Evolutionary conservation across 2,329 filamentous ascomycete genomes (phyloP), one percentile per base, ranked within the genome.

Genomic region (Trichoderma breve): DNA sequence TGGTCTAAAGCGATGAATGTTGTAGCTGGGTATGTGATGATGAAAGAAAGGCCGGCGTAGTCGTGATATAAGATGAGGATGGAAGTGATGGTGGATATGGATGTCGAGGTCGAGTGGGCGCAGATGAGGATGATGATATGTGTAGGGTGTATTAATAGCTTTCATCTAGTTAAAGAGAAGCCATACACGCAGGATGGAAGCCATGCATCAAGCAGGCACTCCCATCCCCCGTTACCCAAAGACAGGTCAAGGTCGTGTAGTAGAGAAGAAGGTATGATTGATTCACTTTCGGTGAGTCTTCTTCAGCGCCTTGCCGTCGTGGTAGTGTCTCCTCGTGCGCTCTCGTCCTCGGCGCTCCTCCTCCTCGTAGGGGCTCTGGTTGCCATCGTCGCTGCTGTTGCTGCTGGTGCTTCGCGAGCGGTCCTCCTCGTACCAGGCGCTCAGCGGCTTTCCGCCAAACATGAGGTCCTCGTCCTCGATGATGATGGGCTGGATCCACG

Each of bases 391-490:
- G 62, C 80, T 80, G 67, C 75, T 78, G 68, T 78, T 80, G 79
- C 80, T 80, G 65, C 74, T 60, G 28, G 77, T 78, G 71, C 78
- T 80, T 79, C 82, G 80, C 26, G 75, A 71, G 3, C 76, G 73
- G 60, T 77, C 75, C 80, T 90, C 88, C 79, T 90, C 88, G 78
- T 90, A 88, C 87, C 87, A 89, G 18, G 84, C 81, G 78, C 87
- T 87, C 55, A 90, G 79, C 51, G 86, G 83, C 83, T 89, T 90
- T 76, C 88, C 88, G 71, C 87, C 87, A 75, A 89, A 90, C 78
- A 84, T 89, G 47, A 90, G 82, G 74, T 90, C 88, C 71, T 89
- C 87, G 76, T 90, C 88, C 71, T 90, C 87, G 75, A 90, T 90
- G 63, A 86, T 89, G 36, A 86, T 89, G 39, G 86, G 84, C 69